These are phyloP conservation scores for Cinnamomum micranthum DNA, from an alignment of 164 flowering plant genomes.

Conservation along the genomic window DNA sequence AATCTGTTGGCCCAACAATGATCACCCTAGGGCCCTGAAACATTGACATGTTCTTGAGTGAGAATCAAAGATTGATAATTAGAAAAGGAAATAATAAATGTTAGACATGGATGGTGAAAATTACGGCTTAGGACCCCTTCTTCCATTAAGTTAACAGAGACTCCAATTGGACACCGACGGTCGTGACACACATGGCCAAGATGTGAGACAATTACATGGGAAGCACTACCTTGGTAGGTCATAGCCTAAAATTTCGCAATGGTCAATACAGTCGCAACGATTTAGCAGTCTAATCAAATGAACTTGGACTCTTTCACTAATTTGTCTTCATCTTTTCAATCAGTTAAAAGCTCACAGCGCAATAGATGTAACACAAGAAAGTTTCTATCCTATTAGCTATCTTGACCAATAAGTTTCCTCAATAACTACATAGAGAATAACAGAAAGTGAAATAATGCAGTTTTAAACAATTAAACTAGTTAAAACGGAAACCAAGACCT, in stretches of 20 bases:
- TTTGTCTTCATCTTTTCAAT: background rate
- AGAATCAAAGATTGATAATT: background rate
- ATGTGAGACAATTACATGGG: background rate
- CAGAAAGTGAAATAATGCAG: background rate
- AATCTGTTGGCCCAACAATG: conserved; percentile 90
- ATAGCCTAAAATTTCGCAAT: background rate
- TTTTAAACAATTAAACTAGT: too few species aligned
- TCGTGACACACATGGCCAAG: background rate
- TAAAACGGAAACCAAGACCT: background rate
- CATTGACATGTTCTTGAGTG: conserved; percentile 8
- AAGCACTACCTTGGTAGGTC: background rate
- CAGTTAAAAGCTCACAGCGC: background rate
- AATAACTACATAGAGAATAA: background rate
- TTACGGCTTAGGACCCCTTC: background rate
- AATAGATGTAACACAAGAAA: background rate
- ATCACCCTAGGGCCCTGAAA: conserved; percentile 87
- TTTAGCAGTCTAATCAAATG: background rate
- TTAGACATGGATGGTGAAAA: background rate
- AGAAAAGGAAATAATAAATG: background rate
- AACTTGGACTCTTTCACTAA: too few species aligned
- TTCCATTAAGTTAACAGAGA: background rate
- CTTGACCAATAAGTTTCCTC: background rate
- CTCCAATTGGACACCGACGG: background rate
- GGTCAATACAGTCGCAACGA: background rate
- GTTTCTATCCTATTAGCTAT: background rate